phyloP scores from a whole-genome alignment of 2,329 filamentous ascomycete genomes.

The Metarhizium humberi region DNA sequence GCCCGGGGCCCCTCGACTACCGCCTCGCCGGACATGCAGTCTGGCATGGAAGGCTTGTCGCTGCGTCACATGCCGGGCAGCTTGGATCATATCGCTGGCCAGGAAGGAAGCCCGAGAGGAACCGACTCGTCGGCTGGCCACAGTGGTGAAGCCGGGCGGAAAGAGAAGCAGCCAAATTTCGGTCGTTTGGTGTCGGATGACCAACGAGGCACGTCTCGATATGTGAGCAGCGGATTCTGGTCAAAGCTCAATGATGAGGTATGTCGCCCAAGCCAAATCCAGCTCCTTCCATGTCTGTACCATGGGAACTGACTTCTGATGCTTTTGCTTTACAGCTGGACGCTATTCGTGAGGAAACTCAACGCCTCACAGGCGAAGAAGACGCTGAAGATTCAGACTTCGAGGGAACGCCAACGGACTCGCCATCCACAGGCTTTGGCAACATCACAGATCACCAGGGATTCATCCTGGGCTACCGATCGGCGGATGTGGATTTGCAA shows the following conservation, averaged over 20 bases:
- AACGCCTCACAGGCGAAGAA: constrained; percentile 34
- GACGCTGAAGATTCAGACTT: constrained; percentile 46
- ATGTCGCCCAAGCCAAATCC: neutral
- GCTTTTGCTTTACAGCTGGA: constrained; percentile 19
- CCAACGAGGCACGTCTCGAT: constrained; percentile 56
- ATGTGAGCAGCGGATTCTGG: constrained; percentile 72
- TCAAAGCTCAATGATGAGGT: constrained; percentile 68
- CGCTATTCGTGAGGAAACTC: constrained; percentile 39
- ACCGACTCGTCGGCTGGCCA: constrained; percentile 22
- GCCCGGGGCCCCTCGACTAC: constrained; percentile 21
- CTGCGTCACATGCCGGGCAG: constrained; percentile 6
- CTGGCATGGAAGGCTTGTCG: constrained; percentile 3
- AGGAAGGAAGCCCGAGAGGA: constrained; percentile 14
- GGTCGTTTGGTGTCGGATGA: constrained; percentile 64
- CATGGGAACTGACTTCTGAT: too few species aligned
- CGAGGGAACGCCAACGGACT: constrained; percentile 44
- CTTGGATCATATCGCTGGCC: constrained; percentile 7
- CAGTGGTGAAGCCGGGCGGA: constrained; percentile 18
- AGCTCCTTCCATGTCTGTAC: too few species aligned
- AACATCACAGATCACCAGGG: constrained; percentile 49
- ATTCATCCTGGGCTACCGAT: constrained; percentile 66
- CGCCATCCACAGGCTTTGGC: constrained; percentile 23
- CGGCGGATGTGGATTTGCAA: constrained; percentile 56
- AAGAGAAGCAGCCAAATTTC: constrained; percentile 38
- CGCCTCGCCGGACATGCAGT: constrained; percentile 18